Conservation (phyloP, 495 filamentous ascomycete species). For the Hypoxylon subgilvum region DNA sequence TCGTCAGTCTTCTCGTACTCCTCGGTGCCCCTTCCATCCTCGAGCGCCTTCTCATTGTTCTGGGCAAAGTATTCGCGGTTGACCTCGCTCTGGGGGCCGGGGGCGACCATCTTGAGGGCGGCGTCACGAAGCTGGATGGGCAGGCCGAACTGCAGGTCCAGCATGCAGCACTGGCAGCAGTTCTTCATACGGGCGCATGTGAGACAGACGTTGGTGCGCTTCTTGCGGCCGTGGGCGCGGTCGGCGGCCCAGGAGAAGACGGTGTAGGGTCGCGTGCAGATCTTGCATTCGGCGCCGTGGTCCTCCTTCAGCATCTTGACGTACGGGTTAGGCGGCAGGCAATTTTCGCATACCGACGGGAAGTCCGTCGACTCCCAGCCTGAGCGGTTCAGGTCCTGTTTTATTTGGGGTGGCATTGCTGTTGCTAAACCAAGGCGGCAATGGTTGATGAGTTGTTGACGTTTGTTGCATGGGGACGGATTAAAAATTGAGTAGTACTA, state of each 20-base stretch:
- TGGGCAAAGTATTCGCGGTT: slow-evolving; percentile 98
- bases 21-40: slow-evolving; percentile 80
- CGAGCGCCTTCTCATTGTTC: slow-evolving; percentile 91
- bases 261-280: slow-evolving; percentile 94
- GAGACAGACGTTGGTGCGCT: slow-evolving; percentile 90
- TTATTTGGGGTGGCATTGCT: slow-evolving; percentile 68
- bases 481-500: not conserved
- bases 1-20: slow-evolving; percentile 97
- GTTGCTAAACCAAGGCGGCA: not conserved
- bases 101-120: slow-evolving; percentile 95
- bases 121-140: slow-evolving; percentile 94
- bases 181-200: slow-evolving; percentile 94
- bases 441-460: not conserved
- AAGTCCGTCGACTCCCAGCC: slow-evolving; percentile 94
- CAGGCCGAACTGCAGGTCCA: slow-evolving; percentile 92
- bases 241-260: slow-evolving; percentile 92
- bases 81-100: slow-evolving; percentile 85
- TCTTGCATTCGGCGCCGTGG: slow-evolving; percentile 79
- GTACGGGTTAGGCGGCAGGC: slow-evolving; percentile 94
- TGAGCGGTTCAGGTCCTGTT: slow-evolving; percentile 94
- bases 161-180: slow-evolving; percentile 98
- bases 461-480: not conserved
- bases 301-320: slow-evolving; percentile 99
- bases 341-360: slow-evolving; percentile 70
- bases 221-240: slow-evolving; percentile 82